phyloP scores from a whole-genome alignment of 1,139 yeast genomes.

The Geotrichum candidum region DNA sequence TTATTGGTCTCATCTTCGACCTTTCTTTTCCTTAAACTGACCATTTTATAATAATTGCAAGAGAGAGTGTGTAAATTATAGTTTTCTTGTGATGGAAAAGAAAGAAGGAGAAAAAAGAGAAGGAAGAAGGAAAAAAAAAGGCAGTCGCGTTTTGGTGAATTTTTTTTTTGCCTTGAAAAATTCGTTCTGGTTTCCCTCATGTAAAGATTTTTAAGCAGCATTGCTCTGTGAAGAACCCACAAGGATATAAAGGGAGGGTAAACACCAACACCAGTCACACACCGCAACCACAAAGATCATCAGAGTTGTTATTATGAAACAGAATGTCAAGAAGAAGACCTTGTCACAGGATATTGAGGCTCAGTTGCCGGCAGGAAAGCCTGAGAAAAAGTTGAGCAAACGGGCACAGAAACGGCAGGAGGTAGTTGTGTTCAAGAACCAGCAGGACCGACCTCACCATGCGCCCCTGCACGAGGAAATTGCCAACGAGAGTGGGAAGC shows the following conservation, averaged over 20 bases:
- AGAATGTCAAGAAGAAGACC: background rate
- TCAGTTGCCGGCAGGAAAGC: background rate
- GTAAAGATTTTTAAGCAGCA: background rate
- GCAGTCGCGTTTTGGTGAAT: background rate
- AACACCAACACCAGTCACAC: background rate
- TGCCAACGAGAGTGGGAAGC: background rate
- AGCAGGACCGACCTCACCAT: background rate
- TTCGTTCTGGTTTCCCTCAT: background rate
- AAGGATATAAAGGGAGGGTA: background rate
- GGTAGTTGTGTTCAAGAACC: background rate
- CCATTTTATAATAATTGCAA: background rate
- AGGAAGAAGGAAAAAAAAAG: background rate
- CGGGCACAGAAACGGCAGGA: background rate
- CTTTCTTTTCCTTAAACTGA: conserved; percentile 6
- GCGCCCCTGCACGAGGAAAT: background rate
- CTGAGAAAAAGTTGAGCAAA: background rate
- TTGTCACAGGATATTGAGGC: background rate
- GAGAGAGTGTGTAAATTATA: background rate
- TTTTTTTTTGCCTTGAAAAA: background rate
- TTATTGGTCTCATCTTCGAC: conserved; percentile 3
- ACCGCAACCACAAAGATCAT: background rate
- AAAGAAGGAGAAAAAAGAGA: background rate
- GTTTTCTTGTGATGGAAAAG: background rate
- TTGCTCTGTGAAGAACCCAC: background rate
- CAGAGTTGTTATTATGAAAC: background rate